Evolutionary conservation across 805 yeast genomes (phyloP), one percentile per base, ranked within the genome.

Genomic region (Ogataea saltuana): DNA sequence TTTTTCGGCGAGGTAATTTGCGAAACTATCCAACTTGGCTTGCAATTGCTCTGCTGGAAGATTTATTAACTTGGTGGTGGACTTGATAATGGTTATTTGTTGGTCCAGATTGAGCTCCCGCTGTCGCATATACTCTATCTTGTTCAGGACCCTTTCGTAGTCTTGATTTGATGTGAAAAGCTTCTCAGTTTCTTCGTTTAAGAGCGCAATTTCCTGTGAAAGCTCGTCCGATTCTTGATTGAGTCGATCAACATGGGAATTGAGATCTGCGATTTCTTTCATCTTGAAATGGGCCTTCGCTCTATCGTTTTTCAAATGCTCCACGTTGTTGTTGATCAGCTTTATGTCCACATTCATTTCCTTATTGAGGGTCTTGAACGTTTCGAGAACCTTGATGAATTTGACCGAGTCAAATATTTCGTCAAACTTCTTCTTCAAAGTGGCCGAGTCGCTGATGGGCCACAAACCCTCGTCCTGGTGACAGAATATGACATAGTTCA

Each of bases 381-480:
- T 79, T 45, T 90, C 97, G 27, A 93, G 69, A 0, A 93, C 96
- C 59, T 88, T 91, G 1, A 97, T 88, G 58, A 86, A 95, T 61
- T 88, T 89, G 53, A 88, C 78, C 0, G 97, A 97, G 64, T 93
- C 97, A 58, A 93, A 93, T 7, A 93, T 91, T 63, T 93, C 99
- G 63, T 93, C 99, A 56, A 93, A 95, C 41, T 91, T 76, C 65
- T 90, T 90, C 65, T 93, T 95, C 60, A 93, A 73, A 10, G 76
- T 76, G 2, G 95, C 74, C 1, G 99, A 95, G 63, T 93, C 99
- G 53, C 90, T 79, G 36, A 93, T 70, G 1, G 99, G 99, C 99
- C 99, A 93, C 21, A 88, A 65, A 54, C 91, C 83, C 47, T 93
- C 99, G 58, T 93, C 99, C 62, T 93, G 99, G 59, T 93, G 99